Evolutionary conservation across 176 grass and related monocot genomes (phyloP).

Genomic region (Phoenix dactylifera): DNA sequence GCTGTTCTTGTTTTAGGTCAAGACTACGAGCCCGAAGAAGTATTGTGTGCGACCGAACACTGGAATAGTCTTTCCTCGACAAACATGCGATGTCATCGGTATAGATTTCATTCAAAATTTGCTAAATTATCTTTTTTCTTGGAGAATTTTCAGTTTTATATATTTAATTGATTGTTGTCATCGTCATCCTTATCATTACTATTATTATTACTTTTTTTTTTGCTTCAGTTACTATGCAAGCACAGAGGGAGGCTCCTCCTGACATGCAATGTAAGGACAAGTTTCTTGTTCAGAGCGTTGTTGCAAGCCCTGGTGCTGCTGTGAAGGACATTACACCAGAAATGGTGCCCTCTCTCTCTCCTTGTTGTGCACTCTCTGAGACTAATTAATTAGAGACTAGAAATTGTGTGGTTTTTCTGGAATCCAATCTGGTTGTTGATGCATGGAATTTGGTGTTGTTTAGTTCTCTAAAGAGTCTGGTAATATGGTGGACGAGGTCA

Average conservation of each 20-base stretch:
- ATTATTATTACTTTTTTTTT: not conserved
- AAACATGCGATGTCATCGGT: constrained; percentile 69
- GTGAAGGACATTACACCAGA: constrained; percentile 53
- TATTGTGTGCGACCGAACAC: constrained; percentile 68
- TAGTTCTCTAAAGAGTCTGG: constrained; percentile 66
- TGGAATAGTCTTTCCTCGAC: constrained; percentile 49
- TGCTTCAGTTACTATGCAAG: constrained; percentile 66
- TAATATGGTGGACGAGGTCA: constrained; percentile 60
- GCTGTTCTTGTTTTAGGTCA: constrained; percentile 38
- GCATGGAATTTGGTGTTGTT: constrained; percentile 8
- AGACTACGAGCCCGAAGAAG: constrained; percentile 78
- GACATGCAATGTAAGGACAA: constrained; percentile 84
- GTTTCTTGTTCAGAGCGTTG: constrained; percentile 57
- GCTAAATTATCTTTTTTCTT: not conserved
- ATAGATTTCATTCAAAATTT: constrained; percentile 3
- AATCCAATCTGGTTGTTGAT: not conserved
- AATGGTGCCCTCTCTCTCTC: constrained; percentile 34
- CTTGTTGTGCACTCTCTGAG: not conserved
- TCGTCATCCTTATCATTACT: too few species aligned
- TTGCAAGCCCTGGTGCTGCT: constrained; percentile 31
- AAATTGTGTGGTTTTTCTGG: not conserved
- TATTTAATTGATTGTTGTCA: too few species aligned
- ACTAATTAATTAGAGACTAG: constrained; percentile 2
- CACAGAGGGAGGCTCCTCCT: constrained; percentile 31
- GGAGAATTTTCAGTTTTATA: not conserved